phyloP scores from a whole-genome alignment of 2,329 filamentous ascomycete species.

The Ophiostoma australiae region DNA sequence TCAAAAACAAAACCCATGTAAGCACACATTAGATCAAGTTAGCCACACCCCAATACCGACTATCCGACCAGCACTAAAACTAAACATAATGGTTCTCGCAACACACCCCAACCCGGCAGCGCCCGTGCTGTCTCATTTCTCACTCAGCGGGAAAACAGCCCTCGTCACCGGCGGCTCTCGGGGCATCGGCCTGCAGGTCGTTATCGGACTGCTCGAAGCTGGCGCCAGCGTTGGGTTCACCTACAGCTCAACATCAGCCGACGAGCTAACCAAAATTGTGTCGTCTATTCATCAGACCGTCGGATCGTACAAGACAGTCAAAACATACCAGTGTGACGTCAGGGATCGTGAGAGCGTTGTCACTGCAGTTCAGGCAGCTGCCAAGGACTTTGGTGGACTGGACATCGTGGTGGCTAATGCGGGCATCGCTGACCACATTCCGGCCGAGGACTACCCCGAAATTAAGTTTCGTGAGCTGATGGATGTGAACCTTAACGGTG shows the following conservation, averaged over 20 bases:
- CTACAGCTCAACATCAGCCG: conserved; percentile 64
- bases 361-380: conserved; percentile 47
- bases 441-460: conserved; percentile 61
- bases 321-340: conserved; percentile 59
- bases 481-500: conserved; percentile 67
- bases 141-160: conserved; percentile 66
- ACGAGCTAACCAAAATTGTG: conserved; percentile 59
- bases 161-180: conserved; percentile 65
- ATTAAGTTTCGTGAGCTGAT: conserved; percentile 65
- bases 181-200: conserved; percentile 66
- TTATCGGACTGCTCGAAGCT: conserved; percentile 63
- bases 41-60: not conserved
- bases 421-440: conserved; percentile 63
- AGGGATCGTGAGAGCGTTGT: conserved; percentile 49
- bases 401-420: conserved; percentile 78
- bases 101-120: conserved; percentile 31
- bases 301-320: conserved; percentile 50
- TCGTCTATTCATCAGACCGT: conserved; percentile 62
- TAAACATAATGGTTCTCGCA: conserved; percentile 32
- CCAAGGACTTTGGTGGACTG: conserved; percentile 65
- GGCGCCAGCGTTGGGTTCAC: conserved; percentile 68
- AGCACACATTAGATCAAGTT: not conserved
- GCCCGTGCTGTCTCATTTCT: conserved; percentile 60
- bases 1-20: not conserved
- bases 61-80: not conserved